Base-by-base conservation (phyloP, 345 rosid species). In the Litchi chinensis region DNA sequence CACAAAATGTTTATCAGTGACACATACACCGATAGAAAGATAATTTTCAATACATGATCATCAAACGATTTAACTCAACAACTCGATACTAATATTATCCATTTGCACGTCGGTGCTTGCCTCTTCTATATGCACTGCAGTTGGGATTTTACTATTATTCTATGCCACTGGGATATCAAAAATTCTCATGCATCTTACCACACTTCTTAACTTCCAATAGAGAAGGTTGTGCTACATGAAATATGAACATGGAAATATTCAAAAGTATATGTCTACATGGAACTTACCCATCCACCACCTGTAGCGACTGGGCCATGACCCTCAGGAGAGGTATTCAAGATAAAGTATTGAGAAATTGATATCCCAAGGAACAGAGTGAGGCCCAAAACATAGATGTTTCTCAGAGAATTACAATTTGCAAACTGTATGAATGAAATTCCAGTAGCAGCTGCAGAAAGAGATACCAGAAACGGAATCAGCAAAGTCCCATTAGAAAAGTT, bases 371-470 rank as follows among this genome's bases (percentile, higher is more conserved):
- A 94, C 78, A 96, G 81, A 60, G 98, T 82, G 19, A 96, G 76
- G 37, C 99, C 99, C 62, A 96, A 66, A 71, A 96, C 89, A 76
- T 96, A 96, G 70, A 90, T 90, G 80, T 96, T 96, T 87, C 99
- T 86, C 93, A 91, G 83, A 32, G 99, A 96, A 78, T 96, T 96
- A 56, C 76, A 83, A 82, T 96, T 91, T 2, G 97, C 44, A 76
- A 94, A 96, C 79, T 96, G 99, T 76, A 90, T 90, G 83, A 93
- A 96, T 37, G 98, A 90, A 77, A 96, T 92, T 44, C 99, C 99
- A 1, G 85, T 57, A 41, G 99, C 98, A 82, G 89, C 98, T 96
- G 90, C 65, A 73, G 32, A 70, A 66, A 70, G 65, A 16, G 54
- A 21, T 13, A 68, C 57, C 9, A 10, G 15, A n/a, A 68, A 57